phyloP scores from a whole-genome alignment of 2,329 filamentous ascomycete species.

The Nakataea oryzae region DNA sequence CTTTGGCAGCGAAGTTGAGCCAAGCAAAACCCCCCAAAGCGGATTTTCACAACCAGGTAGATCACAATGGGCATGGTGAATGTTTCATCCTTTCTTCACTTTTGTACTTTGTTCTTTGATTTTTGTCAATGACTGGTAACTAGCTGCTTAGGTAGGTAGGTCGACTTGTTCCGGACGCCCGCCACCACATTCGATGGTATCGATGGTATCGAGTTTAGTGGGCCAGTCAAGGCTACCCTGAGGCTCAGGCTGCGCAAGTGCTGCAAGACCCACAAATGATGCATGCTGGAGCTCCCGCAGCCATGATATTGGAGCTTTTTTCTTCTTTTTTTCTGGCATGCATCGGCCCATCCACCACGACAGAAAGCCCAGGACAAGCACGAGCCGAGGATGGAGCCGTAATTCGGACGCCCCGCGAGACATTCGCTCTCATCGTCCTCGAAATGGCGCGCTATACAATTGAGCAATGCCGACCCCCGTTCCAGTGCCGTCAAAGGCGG shows the following conservation, averaged over 20 bases:
- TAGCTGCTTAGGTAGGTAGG: too few relatives aligned
- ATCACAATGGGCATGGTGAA: too few relatives aligned
- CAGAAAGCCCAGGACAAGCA: not conserved
- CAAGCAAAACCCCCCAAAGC: too few relatives aligned
- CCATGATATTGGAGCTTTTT: not conserved
- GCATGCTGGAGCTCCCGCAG: not conserved
- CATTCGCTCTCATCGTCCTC: not conserved
- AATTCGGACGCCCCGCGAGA: not conserved
- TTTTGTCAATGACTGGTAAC: too few relatives aligned
- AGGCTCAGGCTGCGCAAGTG: too few relatives aligned
- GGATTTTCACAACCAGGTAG: too few relatives aligned
- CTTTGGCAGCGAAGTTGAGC: too few relatives aligned
- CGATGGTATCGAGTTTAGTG: not conserved
- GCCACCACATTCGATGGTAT: too few relatives aligned
- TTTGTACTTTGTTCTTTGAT: too few relatives aligned
- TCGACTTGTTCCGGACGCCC: too few relatives aligned
- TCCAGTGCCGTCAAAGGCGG: slow-evolving; percentile 32
- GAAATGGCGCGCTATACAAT: slow-evolving; percentile 2
- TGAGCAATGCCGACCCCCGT: slow-evolving; percentile 22
- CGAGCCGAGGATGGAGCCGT: not conserved
- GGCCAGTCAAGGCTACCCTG: not conserved
- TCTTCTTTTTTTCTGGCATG: not conserved
- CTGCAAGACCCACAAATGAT: not conserved
- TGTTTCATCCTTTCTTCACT: too few relatives aligned
- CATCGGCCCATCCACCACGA: not conserved